These are phyloP conservation scores for Entomortierella chlamydospora DNA, from an alignment of 192 early-diverging fungal species.

Conservation along the genomic window DNA sequence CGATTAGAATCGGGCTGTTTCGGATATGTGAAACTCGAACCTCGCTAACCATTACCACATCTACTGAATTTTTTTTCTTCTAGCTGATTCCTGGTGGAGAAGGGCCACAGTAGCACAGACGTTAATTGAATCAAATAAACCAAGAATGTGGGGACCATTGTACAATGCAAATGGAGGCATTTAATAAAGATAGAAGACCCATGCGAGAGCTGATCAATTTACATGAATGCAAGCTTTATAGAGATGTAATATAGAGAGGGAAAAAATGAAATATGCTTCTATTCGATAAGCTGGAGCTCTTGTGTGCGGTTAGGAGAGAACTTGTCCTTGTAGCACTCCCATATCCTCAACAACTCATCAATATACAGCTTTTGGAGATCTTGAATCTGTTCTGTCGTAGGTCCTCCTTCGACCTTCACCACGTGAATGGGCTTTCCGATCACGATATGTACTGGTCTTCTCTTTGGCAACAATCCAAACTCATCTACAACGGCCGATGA, in stretches of 20 bases:
- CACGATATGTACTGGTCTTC: slow-evolving; percentile 55
- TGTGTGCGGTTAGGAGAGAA: slow-evolving; percentile 72
- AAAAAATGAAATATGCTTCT: slow-evolving; percentile 12
- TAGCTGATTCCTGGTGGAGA: slow-evolving; percentile 69
- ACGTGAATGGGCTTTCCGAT: slow-evolving; percentile 78
- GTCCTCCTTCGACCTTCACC: slow-evolving; percentile 58
- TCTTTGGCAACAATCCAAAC: slow-evolving; percentile 62
- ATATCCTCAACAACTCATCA: slow-evolving; percentile 70
- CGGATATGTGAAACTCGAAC: no score
- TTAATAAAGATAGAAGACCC: no score
- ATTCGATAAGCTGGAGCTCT: slow-evolving; percentile 77
- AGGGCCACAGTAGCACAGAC: slow-evolving; percentile 53
- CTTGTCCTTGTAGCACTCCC: slow-evolving; percentile 77
- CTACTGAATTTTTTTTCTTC: neutral
- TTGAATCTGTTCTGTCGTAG: slow-evolving; percentile 68
- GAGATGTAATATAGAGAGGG: neutral
- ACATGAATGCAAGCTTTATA: neutral
- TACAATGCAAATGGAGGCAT: no score
- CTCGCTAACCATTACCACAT: neutral
- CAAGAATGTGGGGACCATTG: neutral
- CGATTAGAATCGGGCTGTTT: neutral
- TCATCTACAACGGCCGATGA: slow-evolving; percentile 52
- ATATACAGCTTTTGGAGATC: slow-evolving; percentile 77
- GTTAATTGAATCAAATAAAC: neutral
- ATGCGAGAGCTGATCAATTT: no score